phyloP scores from a whole-genome alignment of 169 alveolate species.

The Cryptosporidium baileyi region DNA sequence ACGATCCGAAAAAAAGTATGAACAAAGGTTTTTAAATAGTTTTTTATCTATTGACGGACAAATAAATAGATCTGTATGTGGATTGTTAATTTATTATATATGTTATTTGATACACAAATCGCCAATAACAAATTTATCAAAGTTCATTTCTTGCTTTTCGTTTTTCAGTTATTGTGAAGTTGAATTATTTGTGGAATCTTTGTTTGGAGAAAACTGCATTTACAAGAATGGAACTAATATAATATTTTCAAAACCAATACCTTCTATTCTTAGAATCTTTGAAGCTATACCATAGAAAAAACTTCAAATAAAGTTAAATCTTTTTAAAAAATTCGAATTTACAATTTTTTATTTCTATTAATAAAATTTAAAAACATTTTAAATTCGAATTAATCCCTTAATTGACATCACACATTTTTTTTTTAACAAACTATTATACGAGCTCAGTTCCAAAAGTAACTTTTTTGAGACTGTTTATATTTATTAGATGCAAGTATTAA shows the following conservation, averaged over 20 bases:
- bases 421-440: too few relatives aligned
- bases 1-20: not conserved
- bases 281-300: too few relatives aligned
- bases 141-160: conserved; percentile 14
- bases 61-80: conserved; percentile 19
- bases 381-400: too few relatives aligned
- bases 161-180: conserved; percentile 34
- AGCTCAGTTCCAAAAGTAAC: too few relatives aligned
- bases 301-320: too few relatives aligned
- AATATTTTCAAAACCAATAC: conserved; percentile 39
- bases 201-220: conserved; percentile 47
- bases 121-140: conserved; percentile 14
- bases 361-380: too few relatives aligned
- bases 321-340: too few relatives aligned
- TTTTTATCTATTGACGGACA: conserved; percentile 20
- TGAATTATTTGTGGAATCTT: conserved; percentile 36
- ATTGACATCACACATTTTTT: too few relatives aligned
- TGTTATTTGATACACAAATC: conserved; percentile 16
- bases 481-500: too few relatives aligned
- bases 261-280: conserved; percentile 3
- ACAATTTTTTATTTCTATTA: too few relatives aligned
- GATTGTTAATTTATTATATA: conserved; percentile 12
- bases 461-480: too few relatives aligned
- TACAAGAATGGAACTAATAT: conserved; percentile 8
- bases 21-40: not conserved